These are phyloP conservation scores for Argentina anserina DNA, from an alignment of 306 rosid genomes.

Conservation along the genomic window DNA sequence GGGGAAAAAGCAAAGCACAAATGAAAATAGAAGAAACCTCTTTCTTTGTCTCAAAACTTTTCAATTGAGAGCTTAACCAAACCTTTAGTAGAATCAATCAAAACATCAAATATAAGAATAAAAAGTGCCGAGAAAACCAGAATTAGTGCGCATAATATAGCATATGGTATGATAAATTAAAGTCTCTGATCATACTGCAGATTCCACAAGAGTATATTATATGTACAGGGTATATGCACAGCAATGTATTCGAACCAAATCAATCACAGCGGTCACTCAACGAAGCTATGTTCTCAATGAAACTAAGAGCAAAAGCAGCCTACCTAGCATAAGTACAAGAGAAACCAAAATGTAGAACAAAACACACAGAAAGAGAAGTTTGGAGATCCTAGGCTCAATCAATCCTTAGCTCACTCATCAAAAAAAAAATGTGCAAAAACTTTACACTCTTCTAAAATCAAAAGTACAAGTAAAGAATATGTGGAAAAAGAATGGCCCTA, in stretches of 20 bases:
- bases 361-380: background rate
- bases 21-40: background rate
- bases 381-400: constrained; percentile 20
- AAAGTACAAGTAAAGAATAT: constrained; percentile 43
- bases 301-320: constrained; percentile 18
- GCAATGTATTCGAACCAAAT: constrained; percentile 18
- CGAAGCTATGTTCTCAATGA: constrained; percentile 25
- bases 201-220: constrained; percentile 20
- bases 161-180: background rate
- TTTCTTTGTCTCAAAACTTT: constrained; percentile 27
- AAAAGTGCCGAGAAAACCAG: background rate
- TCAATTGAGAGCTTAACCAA: constrained; percentile 7
- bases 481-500: constrained; percentile 29
- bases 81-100: background rate
- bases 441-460: constrained; percentile 18
- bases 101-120: background rate
- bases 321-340: background rate
- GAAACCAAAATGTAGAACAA: background rate
- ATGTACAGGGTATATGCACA: constrained; percentile 42
- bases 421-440: constrained; percentile 1
- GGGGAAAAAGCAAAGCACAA: constrained; percentile 38
- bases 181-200: constrained; percentile 9
- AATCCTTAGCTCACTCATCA: constrained; percentile 20
- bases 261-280: constrained; percentile 15
- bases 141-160: constrained; percentile 1